A percentile compares a stretch with the other conserved stretches of the same genome.
phyloP scores from a whole-genome alignment of 257 asterid genomes.

The Scutellaria galericulata region DNA sequence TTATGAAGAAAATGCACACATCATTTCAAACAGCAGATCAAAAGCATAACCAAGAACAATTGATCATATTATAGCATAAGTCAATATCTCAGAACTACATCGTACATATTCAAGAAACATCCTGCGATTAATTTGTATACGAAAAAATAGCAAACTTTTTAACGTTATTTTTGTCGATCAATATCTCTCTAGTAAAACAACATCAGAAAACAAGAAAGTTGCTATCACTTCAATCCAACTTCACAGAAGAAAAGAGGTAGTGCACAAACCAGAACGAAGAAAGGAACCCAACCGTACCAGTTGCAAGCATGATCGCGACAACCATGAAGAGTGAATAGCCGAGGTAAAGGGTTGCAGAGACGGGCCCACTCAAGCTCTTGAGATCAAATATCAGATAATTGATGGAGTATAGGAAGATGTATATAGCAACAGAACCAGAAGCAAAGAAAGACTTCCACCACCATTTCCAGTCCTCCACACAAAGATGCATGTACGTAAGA shows the following conservation, averaged over 20 bases:
- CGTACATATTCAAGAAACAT: slow-evolving; percentile 12
- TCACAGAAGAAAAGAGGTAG: slow-evolving; percentile 81
- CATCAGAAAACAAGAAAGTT: slow-evolving; percentile 34
- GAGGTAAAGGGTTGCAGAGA: slow-evolving; percentile 84
- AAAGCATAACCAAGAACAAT: neutral
- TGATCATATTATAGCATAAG: neutral
- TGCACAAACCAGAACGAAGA: slow-evolving; percentile 92
- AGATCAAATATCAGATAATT: slow-evolving; percentile 77
- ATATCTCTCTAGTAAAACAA: slow-evolving; percentile 32
- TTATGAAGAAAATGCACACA: neutral
- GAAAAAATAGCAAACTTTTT: slow-evolving; percentile 37
- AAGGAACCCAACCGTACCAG: slow-evolving; percentile 83
- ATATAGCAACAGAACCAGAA: slow-evolving; percentile 77
- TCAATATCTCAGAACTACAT: slow-evolving; percentile 19
- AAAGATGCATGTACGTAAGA: slow-evolving; percentile 85
- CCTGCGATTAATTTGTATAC: slow-evolving; percentile 20
- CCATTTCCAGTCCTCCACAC: slow-evolving; percentile 93
- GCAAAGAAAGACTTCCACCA: slow-evolving; percentile 96
- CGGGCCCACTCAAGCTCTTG: slow-evolving; percentile 81
- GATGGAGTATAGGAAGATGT: slow-evolving; percentile 75
- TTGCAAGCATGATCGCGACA: slow-evolving; percentile 79
- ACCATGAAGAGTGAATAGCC: slow-evolving; percentile 89
- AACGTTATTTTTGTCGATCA: slow-evolving; percentile 38
- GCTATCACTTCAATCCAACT: slow-evolving; percentile 61
- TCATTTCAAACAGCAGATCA: neutral